Base-by-base conservation (phyloP, 2,329 filamentous ascomycete genomes). In the Cylindrodendrum hubeiense region DNA sequence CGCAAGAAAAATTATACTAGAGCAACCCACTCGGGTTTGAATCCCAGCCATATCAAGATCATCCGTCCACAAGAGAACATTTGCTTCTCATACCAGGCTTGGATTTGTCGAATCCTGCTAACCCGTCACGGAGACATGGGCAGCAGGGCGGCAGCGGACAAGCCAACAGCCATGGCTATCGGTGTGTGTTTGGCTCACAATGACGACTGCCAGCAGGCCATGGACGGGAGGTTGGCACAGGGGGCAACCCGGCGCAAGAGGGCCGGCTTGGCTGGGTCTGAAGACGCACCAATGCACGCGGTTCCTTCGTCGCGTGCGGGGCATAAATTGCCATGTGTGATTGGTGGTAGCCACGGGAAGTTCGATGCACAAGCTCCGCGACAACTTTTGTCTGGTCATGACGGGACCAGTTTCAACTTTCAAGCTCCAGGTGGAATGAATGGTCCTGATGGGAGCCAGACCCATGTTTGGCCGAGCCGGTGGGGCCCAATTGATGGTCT, bases 261-360 rank as follows among this genome's bases (percentile, higher is more conserved):
- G 37, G 17, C 37, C 37, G 37, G n/a, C 37, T 39, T 39, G 37
- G 37, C n/a, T 39, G 15, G 37, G 37, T 39, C 51, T 30, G 28
- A 30, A 30, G 28, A 30, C 12, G 28, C 12, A 54, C 49, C 33
- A 41, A 37, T 43, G 43, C 55, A 59, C 15, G 53, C 43, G 30
- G 61, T 24, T 64, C 56, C 61, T 33, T 57, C 46, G 61, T 39
- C 5, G 30, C 21, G 28, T 61, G 67, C 65, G 66, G 71, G 67
- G 69, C 53, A 52, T 3, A 22, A 49, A 51, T 58, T 54, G 41
- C 51, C 26, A 4, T 46, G 64, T 54, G 53, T 71, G 55, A 73
- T 73, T 73, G 67, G 71, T n/a, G 62, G 59, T 21, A 69, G 60
- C 62, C 66, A 50, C 44, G 55, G 47, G 46, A 57, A 60, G 66